Evolutionary conservation across 345 rosid genomes (phyloP), one percentile per base, ranked within the genome.

Genomic region (Eucalyptus curtisii): DNA sequence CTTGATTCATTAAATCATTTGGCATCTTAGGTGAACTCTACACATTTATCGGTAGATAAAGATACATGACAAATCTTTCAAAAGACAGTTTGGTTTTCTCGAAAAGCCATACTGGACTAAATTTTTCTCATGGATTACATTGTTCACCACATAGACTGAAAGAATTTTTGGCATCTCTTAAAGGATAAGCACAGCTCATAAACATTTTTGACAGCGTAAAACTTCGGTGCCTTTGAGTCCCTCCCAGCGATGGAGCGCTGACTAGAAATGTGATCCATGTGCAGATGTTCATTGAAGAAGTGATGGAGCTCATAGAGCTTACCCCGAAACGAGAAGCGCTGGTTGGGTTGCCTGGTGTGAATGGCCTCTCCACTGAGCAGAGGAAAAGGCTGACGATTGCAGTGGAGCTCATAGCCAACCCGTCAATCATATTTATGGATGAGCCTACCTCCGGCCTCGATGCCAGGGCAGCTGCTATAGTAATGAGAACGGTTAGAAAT

Each of bases 371-470:
- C 37, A 94, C 94, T 1, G 97, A 94, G 90, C 97, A 95, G 90
- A 93, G 96, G 57, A 95, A 95, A 90, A 92, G 97, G 93, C 90
- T 95, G 87, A 95, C 97, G 3, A 92, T 94, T 81, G 97, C 97
- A 14, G 96, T 95, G 48, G 97, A 95, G 90, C 96, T 95, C 17
- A 96, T 95, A 37, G 95, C 96, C n/a, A 95, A 95, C 88, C 97
- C 97, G 19, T 94, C 95, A 11, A 94, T 95, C 88, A 95, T 94
- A 87, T 95, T 95, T 91, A 94, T 95, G 97, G 97, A 95, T 55
- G 97, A 95, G 89, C 97, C 97, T 55, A 95, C 97, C 33, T 94
- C 96, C 13, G 97, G 95, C 50, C 95, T 95, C 45, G 97, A 95
- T 93, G 97, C 97, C 37, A 92, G 97, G 64, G 97, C 97, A 7